Evolutionary conservation across 257 asterid genomes (phyloP), one percentile per base, ranked within the genome.

Genomic region (Jacaranda copaia): DNA sequence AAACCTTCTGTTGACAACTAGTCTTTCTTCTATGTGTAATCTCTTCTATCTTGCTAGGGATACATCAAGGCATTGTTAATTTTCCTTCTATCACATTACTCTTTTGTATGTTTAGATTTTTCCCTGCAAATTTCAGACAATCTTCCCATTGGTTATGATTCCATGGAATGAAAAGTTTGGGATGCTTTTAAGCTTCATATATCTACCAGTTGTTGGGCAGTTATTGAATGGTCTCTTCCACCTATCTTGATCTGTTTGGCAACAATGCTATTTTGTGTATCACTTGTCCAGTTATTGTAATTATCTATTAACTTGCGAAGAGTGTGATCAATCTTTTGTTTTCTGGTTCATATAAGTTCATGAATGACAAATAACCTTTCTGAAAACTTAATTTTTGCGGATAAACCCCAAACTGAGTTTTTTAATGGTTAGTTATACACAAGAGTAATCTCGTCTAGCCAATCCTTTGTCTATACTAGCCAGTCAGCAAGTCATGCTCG

Each of bases 1-100:
- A 39, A 36, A 75, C 4, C 49, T 36, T 70, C 58, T 65, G 72
- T 63, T 60, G 45, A 45, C 11, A 45, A 70, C 19, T 52, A 59
- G 35, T 19, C 42, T 46, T 5, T 46, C 72, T 35, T 35, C 62
- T 36, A 39, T 53, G 40, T 58, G 6, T 45, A 18, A 43, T 56
- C 12, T 60, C 43, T 40, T 57, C 65, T 35, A 42, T 72, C 35
- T 3, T 77, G 84, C 51, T 68, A 72, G 51, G 58, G 5, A 70
- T 39, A 66, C 48, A 42, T 60, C 32, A 71, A n/a, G 68, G 32
- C 72, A 69, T 56, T 56, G 42, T 53, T 5, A 16, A 43, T 53
- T 55, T 70, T 45, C 76, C 57, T 59, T 45, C 72, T 19, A 51
- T 20, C 18, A 18, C 8, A 18, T 55, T 81, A 42, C 72, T 39